Evolutionary conservation across 202 grass and related monocot genomes (phyloP).

Genomic region (Setaria italica): DNA sequence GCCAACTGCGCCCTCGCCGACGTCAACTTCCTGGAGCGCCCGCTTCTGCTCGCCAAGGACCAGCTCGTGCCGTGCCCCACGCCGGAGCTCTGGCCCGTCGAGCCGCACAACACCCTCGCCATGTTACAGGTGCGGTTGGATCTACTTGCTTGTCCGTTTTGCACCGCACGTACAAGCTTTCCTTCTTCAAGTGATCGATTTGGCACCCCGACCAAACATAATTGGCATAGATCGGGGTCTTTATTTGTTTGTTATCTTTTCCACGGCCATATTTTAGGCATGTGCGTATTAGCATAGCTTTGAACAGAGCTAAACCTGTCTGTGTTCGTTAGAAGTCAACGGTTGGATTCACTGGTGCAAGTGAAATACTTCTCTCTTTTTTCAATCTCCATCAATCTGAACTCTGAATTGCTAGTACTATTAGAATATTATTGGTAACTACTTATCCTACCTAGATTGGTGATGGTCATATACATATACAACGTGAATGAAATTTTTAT

Average conservation of each 20-base stretch:
- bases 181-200: too few species aligned
- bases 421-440: too few species aligned
- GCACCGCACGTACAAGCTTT: neutral
- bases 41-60: constrained; percentile 77
- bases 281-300: neutral
- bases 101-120: constrained; percentile 72
- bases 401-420: neutral
- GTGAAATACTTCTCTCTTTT: too few species aligned
- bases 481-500: neutral
- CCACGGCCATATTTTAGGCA: neutral
- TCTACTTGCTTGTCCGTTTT: neutral
- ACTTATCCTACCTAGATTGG: too few species aligned
- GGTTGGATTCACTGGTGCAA: neutral
- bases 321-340: neutral
- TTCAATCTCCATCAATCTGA: neutral
- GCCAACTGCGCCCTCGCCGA: constrained; percentile 91
- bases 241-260: neutral
- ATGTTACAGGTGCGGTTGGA: constrained; percentile 77
- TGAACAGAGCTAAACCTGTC: neutral
- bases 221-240: too few species aligned
- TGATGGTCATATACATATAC: neutral
- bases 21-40: constrained; percentile 88
- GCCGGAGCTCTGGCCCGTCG: constrained; percentile 64
- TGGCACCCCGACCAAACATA: neutral
- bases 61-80: constrained; percentile 75